Evolutionary conservation across 1,139 yeast genomes (phyloP).

Genomic region (Geotrichum europaeum): DNA sequence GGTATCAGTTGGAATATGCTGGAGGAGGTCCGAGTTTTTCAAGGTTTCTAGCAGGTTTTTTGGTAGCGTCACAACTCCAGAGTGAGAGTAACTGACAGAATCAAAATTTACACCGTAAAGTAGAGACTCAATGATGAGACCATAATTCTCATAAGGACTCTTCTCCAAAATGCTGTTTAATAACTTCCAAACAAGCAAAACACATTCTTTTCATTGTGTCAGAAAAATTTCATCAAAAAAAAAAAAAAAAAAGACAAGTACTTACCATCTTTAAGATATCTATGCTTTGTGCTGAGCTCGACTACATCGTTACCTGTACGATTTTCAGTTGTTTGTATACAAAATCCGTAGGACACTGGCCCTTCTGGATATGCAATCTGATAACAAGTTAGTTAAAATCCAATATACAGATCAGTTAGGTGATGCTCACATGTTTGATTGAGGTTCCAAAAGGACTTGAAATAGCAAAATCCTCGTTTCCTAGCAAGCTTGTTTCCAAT

Average conservation of each 20-base stretch:
- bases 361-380: slow-evolving; percentile 62
- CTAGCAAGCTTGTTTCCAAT: slow-evolving; percentile 40
- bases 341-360: slow-evolving; percentile 57
- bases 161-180: slow-evolving; percentile 24
- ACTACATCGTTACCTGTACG: slow-evolving; percentile 16
- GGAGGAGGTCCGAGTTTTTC: slow-evolving; percentile 4
- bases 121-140: slow-evolving; percentile 9
- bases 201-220: slow-evolving; percentile 4
- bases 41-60: background rate
- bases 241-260: background rate
- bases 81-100: slow-evolving; percentile 22
- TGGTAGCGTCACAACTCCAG: slow-evolving; percentile 10
- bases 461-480: slow-evolving; percentile 41
- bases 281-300: slow-evolving; percentile 20
- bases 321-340: slow-evolving; percentile 34
- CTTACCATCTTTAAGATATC: slow-evolving; percentile 25
- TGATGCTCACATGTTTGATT: slow-evolving; percentile 8
- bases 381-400: slow-evolving; percentile 6
- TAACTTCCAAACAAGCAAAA: slow-evolving; percentile 7
- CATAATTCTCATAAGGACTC: slow-evolving; percentile 31
- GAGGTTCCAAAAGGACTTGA: slow-evolving; percentile 32
- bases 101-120: slow-evolving; percentile 8
- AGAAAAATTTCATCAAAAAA: background rate
- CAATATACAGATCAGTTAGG: background rate
- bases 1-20: slow-evolving; percentile 2